Evolutionary conservation across 306 rosid species (phyloP).

Genomic region (Myrica gale): DNA sequence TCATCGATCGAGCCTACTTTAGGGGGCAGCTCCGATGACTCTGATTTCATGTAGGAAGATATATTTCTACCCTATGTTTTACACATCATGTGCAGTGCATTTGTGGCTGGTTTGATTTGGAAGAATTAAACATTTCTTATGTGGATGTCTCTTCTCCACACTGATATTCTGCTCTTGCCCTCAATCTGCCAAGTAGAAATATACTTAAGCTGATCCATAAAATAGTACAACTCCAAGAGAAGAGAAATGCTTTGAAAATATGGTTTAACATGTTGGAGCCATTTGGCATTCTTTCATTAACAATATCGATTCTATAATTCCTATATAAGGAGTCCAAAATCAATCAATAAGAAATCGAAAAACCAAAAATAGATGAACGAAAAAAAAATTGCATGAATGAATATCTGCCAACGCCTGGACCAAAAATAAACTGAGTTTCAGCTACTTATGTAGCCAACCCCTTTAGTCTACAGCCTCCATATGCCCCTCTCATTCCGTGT

Average conservation of each 20-base stretch:
- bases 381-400: constrained; percentile 55
- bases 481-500: constrained; percentile 31
- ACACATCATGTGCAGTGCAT: too few relatives aligned
- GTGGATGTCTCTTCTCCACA: too few relatives aligned
- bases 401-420: constrained; percentile 52
- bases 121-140: too few relatives aligned
- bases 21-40: too few relatives aligned
- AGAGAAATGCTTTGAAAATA: not conserved
- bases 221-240: not conserved
- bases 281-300: constrained; percentile 44
- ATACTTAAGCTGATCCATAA: not conserved
- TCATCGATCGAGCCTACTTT: too few relatives aligned
- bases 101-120: too few relatives aligned
- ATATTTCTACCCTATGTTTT: too few relatives aligned
- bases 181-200: not conserved
- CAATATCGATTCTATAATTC: constrained; percentile 41
- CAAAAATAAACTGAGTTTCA: constrained; percentile 18
- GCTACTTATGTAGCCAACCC: constrained; percentile 43
- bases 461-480: constrained; percentile 65
- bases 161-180: not conserved
- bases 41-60: too few relatives aligned
- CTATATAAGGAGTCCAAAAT: constrained; percentile 32
- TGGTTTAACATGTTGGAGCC: constrained; percentile 27
- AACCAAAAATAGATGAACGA: constrained; percentile 24
- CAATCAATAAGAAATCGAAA: constrained; percentile 37